Evolutionary conservation across 129 eudicot species (phyloP).

Genomic region (Chrysanthemum lavandulifolium): DNA sequence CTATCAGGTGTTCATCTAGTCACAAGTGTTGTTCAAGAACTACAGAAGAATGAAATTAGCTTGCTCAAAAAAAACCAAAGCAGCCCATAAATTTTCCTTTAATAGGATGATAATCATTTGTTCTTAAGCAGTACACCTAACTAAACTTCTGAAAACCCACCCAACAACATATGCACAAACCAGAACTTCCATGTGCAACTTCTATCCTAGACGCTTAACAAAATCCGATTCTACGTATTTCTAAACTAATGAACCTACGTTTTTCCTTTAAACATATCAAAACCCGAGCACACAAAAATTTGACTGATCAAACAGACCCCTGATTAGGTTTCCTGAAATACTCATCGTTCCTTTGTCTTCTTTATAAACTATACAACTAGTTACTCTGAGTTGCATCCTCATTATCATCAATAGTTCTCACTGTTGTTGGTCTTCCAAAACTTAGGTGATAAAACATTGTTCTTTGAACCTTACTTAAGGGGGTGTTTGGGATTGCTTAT

Average conservation of each 20-base stretch:
- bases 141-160: slow-evolving; percentile 1
- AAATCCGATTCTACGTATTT: not conserved
- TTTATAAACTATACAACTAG: no score
- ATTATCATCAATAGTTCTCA: not conserved
- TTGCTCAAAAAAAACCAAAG: not conserved
- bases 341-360: no score
- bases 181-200: slow-evolving; percentile 2
- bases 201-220: not conserved
- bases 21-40: not conserved
- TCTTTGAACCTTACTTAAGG: slow-evolving; percentile 4
- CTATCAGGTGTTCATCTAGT: not conserved
- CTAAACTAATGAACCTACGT: not conserved
- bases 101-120: not conserved
- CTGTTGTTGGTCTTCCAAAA: not conserved
- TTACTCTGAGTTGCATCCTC: not conserved
- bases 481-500: no score
- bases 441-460: slow-evolving; percentile 3
- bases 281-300: not conserved
- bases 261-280: not conserved
- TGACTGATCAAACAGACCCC: not conserved
- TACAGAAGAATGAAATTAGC: not conserved
- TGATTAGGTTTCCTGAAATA: slow-evolving; percentile 4
- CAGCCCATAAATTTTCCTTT: not conserved
- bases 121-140: slow-evolving; percentile 5
- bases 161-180: slow-evolving; percentile 15